Base-by-base conservation (phyloP, 1,139 yeast genomes). In the Geotrichum macrosporum region DNA sequence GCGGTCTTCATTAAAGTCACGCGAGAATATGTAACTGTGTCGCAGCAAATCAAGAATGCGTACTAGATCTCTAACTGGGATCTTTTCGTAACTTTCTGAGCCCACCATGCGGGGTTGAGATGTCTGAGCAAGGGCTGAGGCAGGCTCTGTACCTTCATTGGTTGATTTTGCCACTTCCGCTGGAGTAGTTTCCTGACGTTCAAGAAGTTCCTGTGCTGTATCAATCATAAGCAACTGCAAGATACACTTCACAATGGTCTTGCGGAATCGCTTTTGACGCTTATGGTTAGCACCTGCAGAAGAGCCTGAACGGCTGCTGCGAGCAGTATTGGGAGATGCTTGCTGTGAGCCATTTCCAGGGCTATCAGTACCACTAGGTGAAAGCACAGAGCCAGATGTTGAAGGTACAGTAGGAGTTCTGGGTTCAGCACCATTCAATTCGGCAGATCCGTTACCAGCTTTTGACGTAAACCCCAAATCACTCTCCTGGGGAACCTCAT, bases 231-330 rank as follows among this genome's bases (percentile, higher is more conserved):
- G 73, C 50, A 92, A 70, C 63, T 92, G 97, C 55, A 92, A 71
- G 18, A 92, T 94, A 66, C 96, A 87, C 67, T 92, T 89, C 43
- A 89, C 87, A 41, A 92, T 95, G 57, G 92, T 87, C 1, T 84
- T 74, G 27, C 88, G 81, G 65, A 87, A 87, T 39, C 78, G 39
- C 40, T 53, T 57, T 35, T 55, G 55, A 12, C 53, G 41, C 15
- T 35, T 41, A 8, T 47, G 50, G 15, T 36, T 40, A 13, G 32
- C 44, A 21, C 44, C 50, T 5, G 36, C 19, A 3, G 50, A 42
- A 10, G 27, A 24, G 10, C 31, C 35, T 10, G 33, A 24, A 8
- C 35, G 40, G 21, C 33, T 46, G n/a, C 16, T 33, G 27, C 38
- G 49, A 13, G 46, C 21, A 10, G 48, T 30, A 32, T 50, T 37